These are phyloP conservation scores for Ogataea nitratoaversa DNA, from an alignment of 805 yeast species.

Conservation along the genomic window DNA sequence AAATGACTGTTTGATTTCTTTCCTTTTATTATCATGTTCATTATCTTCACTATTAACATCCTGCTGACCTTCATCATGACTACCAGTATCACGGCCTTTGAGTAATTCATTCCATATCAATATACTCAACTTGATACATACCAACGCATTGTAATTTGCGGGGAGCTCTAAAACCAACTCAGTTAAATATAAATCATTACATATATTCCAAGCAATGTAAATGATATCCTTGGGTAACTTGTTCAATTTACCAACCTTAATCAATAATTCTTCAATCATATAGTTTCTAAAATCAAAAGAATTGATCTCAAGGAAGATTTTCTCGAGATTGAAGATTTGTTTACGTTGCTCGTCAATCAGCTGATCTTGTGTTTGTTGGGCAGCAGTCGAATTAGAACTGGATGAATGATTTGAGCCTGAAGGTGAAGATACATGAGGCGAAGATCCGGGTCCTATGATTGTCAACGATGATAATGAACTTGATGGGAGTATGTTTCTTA, in stretches of 20 bases:
- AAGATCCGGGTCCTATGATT: too few relatives aligned
- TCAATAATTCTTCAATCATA: conserved; percentile 60
- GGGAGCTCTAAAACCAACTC: conserved; percentile 67
- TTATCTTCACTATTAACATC: conserved; percentile 5
- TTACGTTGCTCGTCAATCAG: conserved; percentile 51
- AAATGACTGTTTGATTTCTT: not conserved
- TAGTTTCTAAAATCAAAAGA: conserved; percentile 76
- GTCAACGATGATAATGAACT: too few relatives aligned
- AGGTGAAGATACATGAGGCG: too few relatives aligned
- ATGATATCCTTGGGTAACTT: conserved; percentile 44
- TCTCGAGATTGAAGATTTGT: conserved; percentile 57
- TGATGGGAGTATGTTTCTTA: too few relatives aligned
- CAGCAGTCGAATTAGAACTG: conserved; percentile 4
- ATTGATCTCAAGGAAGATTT: conserved; percentile 68
- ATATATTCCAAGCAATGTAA: conserved; percentile 65
- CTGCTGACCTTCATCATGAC: too few relatives aligned
- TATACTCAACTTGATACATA: conserved; percentile 56
- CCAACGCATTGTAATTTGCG: conserved; percentile 70
- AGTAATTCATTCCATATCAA: conserved; percentile 24
- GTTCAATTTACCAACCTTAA: conserved; percentile 54
- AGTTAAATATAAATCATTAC: conserved; percentile 69
- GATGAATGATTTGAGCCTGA: not conserved
- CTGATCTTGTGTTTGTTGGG: conserved; percentile 22
- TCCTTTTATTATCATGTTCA: not conserved
- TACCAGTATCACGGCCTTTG: too few relatives aligned